Conservation (phyloP, 352 stramenopile genomes). For the Elongisporangium prolatum region DNA sequence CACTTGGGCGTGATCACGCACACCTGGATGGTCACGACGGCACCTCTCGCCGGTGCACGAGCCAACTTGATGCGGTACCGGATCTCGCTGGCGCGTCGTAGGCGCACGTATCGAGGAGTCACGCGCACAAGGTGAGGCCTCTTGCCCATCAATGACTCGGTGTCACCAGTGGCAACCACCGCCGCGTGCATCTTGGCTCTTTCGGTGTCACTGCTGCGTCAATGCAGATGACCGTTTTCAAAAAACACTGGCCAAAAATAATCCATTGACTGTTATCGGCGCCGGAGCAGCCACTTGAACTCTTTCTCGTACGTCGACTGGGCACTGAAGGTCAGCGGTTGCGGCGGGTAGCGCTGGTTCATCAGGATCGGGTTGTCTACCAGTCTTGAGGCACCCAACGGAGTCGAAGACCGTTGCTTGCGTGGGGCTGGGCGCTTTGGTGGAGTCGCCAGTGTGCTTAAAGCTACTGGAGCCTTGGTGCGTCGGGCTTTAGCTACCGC, state of each 20-base stretch:
- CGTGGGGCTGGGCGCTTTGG: slow-evolving; percentile 5
- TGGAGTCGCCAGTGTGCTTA: not conserved
- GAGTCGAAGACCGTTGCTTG: not conserved
- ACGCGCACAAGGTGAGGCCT: slow-evolving; percentile 46
- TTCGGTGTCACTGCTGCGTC: not conserved
- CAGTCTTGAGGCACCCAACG: not conserved
- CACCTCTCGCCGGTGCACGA: slow-evolving; percentile 36
- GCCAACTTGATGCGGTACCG: slow-evolving; percentile 53
- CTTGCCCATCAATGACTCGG: slow-evolving; percentile 3
- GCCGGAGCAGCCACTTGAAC: slow-evolving; percentile 19
- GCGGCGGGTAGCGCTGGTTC: slow-evolving; percentile 41
- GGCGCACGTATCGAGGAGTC: slow-evolving; percentile 51
- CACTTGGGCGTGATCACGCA: slow-evolving; percentile 59
- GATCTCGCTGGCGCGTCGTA: slow-evolving; percentile 62
- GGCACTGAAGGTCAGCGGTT: slow-evolving; percentile 29
- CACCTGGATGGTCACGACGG: slow-evolving; percentile 59
- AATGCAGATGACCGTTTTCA: not conserved
- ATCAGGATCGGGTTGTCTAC: slow-evolving; percentile 43
- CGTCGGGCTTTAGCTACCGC: slow-evolving; percentile 3
- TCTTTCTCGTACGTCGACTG: slow-evolving; percentile 35
- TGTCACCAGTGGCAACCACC: not conserved
- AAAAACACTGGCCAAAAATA: not conserved
- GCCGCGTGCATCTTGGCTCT: not conserved
- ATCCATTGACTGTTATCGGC: slow-evolving; percentile 22
- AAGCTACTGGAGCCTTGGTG: slow-evolving; percentile 3